A percentile compares a stretch with the other conserved stretches of the same genome.
These are phyloP conservation scores for Holtermannia corniformis DNA, from an alignment of 768 basidiomycete species.

Conservation along the genomic window DNA sequence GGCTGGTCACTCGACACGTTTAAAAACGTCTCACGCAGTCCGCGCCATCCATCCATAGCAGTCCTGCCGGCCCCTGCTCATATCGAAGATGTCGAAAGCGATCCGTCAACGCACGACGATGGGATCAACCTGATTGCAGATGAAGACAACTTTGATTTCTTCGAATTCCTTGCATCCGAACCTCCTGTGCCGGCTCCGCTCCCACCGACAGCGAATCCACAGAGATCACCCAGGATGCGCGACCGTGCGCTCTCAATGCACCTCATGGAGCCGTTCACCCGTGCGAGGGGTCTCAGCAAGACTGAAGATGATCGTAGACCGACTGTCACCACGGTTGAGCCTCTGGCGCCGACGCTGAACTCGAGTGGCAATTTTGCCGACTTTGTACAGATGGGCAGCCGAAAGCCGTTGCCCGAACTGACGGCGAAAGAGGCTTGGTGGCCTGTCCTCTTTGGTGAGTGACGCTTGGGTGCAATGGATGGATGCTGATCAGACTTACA, in stretches of 20 bases:
- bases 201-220: not conserved
- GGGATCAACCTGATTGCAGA: too few relatives aligned
- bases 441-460: constrained; percentile 32
- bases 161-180: constrained; percentile 11
- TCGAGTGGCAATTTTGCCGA: constrained; percentile 27
- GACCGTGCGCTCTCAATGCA: not conserved
- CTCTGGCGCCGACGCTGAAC: not conserved
- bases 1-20: not conserved
- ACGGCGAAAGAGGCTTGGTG: constrained; percentile 28
- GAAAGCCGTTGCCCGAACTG: constrained; percentile 28
- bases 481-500: not conserved
- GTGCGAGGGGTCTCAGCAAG: not conserved
- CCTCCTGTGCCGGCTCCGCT: not conserved
- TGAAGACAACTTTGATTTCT: constrained; percentile 12
- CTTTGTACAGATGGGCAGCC: constrained; percentile 33
- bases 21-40: not conserved
- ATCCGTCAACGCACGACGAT: constrained; percentile 1
- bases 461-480: not conserved
- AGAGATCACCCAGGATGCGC: not conserved
- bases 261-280: not conserved
- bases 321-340: not conserved
- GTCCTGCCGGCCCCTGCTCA: not conserved
- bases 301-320: not conserved
- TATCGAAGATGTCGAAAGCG: not conserved
- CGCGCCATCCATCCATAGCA: not conserved